These are phyloP conservation scores for Citrus cavaleriei DNA, from an alignment of 345 rosid genomes.

Conservation along the genomic window DNA sequence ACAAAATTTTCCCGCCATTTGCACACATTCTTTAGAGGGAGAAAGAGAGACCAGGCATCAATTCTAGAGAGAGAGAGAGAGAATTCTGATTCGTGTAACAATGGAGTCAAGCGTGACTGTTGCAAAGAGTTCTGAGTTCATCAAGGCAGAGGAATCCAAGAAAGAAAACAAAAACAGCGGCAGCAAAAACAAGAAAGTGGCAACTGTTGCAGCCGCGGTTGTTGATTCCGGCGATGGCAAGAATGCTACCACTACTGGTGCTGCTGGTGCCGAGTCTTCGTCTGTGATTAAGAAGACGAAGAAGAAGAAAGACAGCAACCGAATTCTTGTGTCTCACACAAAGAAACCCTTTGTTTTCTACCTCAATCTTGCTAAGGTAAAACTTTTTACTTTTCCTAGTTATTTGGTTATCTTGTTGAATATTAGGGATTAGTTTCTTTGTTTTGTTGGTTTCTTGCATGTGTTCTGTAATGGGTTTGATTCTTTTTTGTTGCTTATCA, in stretches of 20 bases:
- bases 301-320: slow-evolving; percentile 10
- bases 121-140: not conserved
- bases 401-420: not conserved
- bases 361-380: slow-evolving; percentile 38
- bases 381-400: not conserved
- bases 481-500: not conserved
- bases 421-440: not conserved
- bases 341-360: slow-evolving; percentile 39
- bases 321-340: slow-evolving; percentile 30
- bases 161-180: not conserved
- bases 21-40: not conserved
- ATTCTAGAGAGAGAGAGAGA: not conserved
- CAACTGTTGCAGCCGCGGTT: not conserved
- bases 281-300: slow-evolving; percentile 8
- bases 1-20: slow-evolving; percentile 9
- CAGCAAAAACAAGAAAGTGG: not conserved
- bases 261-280: not conserved
- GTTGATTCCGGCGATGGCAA: not conserved
- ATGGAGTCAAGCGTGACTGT: slow-evolving; percentile 19
- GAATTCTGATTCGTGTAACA: not conserved
- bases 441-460: not conserved
- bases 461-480: not conserved
- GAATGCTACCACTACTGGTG: slow-evolving; percentile 1
- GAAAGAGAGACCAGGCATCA: not conserved
- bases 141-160: slow-evolving; percentile 7